Conservation (phyloP, 805 yeast genomes). For the Yarrowia divulgata region DNA sequence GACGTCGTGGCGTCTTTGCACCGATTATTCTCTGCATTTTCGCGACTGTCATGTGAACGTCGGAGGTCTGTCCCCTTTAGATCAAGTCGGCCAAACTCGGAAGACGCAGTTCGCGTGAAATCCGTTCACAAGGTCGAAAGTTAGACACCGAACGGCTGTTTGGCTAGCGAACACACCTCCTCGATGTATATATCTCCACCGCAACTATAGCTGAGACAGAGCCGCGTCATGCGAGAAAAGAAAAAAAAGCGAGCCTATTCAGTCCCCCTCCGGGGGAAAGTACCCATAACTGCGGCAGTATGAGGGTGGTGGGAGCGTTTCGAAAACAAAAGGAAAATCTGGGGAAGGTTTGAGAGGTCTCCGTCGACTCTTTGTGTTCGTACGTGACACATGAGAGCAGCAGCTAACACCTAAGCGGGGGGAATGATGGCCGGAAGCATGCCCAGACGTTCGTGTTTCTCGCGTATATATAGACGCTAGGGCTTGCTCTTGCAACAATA, state of each 20-base stretch:
- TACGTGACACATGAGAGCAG: constrained; percentile 10
- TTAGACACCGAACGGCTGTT: not conserved
- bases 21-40: too few species aligned
- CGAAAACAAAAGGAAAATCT: not conserved
- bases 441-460: too few species aligned
- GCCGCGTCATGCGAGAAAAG: constrained; percentile 1
- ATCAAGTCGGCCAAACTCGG: too few species aligned
- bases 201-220: constrained; percentile 8
- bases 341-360: constrained; percentile 14
- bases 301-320: not conserved
- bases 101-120: too few species aligned
- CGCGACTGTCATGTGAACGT: too few species aligned
- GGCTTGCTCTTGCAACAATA: not conserved
- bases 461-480: constrained; percentile 16
- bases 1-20: not conserved
- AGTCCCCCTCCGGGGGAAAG: not conserved
- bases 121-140: not conserved
- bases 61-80: too few species aligned
- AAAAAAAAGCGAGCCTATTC: too few species aligned
- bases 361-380: not conserved
- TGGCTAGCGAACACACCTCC: not conserved
- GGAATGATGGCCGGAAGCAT: constrained; percentile 6
- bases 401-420: constrained; percentile 5
- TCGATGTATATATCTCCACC: not conserved
- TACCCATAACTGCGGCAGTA: not conserved